Evolutionary conservation across 371 early-diverging fungal genomes (phyloP).

Genomic region (Dinochytrium kinnereticum): DNA sequence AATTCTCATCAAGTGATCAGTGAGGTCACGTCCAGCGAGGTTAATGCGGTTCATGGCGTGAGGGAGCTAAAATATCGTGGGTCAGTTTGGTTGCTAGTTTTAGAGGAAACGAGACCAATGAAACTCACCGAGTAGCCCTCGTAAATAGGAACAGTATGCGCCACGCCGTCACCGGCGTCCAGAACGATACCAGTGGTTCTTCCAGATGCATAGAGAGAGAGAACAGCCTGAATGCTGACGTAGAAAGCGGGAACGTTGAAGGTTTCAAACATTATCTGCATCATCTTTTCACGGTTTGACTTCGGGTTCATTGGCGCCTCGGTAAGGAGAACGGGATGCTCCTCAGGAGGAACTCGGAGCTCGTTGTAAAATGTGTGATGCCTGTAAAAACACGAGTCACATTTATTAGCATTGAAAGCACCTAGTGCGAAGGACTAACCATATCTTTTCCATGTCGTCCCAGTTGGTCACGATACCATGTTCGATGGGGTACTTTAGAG

Average conservation of each 20-base stretch:
- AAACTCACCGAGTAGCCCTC: slow-evolving; percentile 62
- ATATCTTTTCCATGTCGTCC: slow-evolving; percentile 57
- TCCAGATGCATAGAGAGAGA: slow-evolving; percentile 66
- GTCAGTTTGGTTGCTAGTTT: not conserved
- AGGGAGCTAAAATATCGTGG: slow-evolving; percentile 41
- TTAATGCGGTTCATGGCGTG: slow-evolving; percentile 65
- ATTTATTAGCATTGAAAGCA: not conserved
- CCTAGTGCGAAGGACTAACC: slow-evolving; percentile 16
- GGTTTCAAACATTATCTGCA: slow-evolving; percentile 85
- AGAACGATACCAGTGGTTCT: slow-evolving; percentile 68
- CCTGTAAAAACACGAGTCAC: slow-evolving; percentile 41
- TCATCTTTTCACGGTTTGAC: slow-evolving; percentile 99
- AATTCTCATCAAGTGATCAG: slow-evolving; percentile 57
- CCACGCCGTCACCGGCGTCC: slow-evolving; percentile 71
- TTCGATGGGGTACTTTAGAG: slow-evolving; percentile 98
- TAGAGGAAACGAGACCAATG: not conserved
- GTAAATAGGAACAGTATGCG: slow-evolving; percentile 70
- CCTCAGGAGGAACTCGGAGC: slow-evolving; percentile 86
- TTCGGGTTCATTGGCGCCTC: slow-evolving; percentile 99
- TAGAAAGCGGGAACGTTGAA: slow-evolving; percentile 92
- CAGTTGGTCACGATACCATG: slow-evolving; percentile 99
- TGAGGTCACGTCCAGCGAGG: slow-evolving; percentile 68
- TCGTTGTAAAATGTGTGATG: slow-evolving; percentile 96
- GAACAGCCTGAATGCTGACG: slow-evolving; percentile 67
- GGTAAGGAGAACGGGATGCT: slow-evolving; percentile 98